phyloP scores from a whole-genome alignment of 176 grass and related monocot genomes.

The Carex parvula region DNA sequence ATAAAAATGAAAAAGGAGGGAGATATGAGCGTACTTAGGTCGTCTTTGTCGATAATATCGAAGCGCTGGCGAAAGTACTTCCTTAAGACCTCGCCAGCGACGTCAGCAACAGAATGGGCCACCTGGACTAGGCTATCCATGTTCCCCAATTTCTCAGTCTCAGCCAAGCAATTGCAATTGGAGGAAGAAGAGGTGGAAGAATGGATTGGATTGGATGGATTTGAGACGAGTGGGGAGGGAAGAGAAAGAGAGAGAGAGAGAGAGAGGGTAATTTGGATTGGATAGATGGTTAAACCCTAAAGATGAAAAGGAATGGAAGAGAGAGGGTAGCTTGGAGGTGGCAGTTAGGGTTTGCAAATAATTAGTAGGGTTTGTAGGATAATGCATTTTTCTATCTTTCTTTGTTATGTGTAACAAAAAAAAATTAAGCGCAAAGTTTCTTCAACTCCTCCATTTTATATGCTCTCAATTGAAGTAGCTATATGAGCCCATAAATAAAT shows the following conservation, averaged over 20 bases:
- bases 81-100: slow-evolving; percentile 55
- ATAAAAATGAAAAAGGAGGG: neutral
- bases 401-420: no score
- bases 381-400: neutral
- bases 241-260: neutral
- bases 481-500: no score
- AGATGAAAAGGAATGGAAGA: neutral
- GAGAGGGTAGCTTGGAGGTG: neutral
- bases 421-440: no score
- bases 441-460: no score
- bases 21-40: slow-evolving; percentile 45
- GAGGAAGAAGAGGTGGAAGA: slow-evolving; percentile 5
- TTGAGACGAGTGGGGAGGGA: neutral
- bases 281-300: neutral
- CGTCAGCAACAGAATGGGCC: slow-evolving; percentile 55
- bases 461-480: no score
- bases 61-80: slow-evolving; percentile 82
- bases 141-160: neutral
- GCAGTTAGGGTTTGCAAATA: neutral
- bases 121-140: slow-evolving; percentile 56
- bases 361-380: neutral
- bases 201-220: neutral
- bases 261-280: neutral
- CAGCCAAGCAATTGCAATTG: neutral
- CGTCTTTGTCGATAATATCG: slow-evolving; percentile 81